Conservation (phyloP, 1,284 basidiomycete genomes). For the Meripilus lineatus region DNA sequence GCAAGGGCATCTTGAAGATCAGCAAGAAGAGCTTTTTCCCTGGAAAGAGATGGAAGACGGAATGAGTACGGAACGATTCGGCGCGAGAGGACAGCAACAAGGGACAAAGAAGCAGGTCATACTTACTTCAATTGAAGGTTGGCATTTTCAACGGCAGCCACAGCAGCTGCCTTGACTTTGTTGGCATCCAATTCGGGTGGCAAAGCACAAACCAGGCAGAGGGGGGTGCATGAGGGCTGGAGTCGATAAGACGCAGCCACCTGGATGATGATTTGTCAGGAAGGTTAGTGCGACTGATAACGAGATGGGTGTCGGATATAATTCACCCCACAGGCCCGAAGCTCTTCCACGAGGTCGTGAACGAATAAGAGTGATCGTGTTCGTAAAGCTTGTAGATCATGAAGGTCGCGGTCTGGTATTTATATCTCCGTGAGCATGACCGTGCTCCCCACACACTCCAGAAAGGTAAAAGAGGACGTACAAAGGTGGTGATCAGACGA, state of each 20-base stretch:
- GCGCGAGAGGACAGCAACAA: conserved; percentile 1
- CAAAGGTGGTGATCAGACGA: conserved; percentile 55
- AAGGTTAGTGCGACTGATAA: background rate
- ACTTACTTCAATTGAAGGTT: conserved; percentile 43
- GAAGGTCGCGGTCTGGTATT: conserved; percentile 49
- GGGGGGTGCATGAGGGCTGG: conserved; percentile 53
- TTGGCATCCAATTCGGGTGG: conserved; percentile 37
- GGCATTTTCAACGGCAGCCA: conserved; percentile 41
- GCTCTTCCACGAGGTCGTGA: conserved; percentile 54
- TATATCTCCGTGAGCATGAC: background rate
- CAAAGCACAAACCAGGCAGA: conserved; percentile 51
- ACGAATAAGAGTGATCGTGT: conserved; percentile 61
- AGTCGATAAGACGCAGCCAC: conserved; percentile 56
- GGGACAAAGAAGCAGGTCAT: background rate
- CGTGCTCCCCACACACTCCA: conserved; percentile 3
- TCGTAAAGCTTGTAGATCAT: conserved; percentile 63
- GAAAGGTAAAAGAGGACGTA: conserved; percentile 28
- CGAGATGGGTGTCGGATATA: conserved; percentile 2
- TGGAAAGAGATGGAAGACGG: conserved; percentile 24
- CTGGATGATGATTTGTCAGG: conserved; percentile 26
- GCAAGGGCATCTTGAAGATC: conserved; percentile 49
- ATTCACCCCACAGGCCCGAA: conserved; percentile 55
- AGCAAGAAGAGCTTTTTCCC: conserved; percentile 47
- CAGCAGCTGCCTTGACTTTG: conserved; percentile 37
- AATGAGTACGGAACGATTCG: conserved; percentile 7